These are phyloP conservation scores for Torulaspora franciscae DNA, from an alignment of 805 yeast species.

Conservation along the genomic window DNA sequence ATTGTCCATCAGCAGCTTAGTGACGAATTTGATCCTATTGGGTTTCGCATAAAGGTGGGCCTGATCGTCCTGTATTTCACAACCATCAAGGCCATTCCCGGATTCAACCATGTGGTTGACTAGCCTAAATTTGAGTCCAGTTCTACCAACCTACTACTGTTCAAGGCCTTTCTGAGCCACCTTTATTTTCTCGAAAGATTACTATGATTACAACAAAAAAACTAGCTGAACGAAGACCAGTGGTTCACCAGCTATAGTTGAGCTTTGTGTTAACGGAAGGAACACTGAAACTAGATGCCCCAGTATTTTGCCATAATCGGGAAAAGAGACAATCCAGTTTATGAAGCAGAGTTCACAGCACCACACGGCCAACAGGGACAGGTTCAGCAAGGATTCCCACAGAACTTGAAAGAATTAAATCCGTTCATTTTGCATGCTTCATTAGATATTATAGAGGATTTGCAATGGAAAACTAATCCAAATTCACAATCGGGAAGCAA, in stretches of 20 bases:
- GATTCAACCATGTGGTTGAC: background rate
- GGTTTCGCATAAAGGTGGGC: constrained; percentile 9
- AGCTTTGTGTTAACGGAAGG: background rate
- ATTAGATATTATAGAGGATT: constrained; percentile 84
- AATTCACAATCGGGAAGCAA: constrained; percentile 13
- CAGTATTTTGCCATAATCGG: constrained; percentile 87
- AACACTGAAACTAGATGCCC: constrained; percentile 45
- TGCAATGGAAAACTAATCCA: constrained; percentile 69
- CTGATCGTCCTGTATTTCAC: constrained; percentile 1
- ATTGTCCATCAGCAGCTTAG: constrained; percentile 28
- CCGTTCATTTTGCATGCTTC: constrained; percentile 89
- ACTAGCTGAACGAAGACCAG: background rate
- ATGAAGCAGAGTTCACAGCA: constrained; percentile 66
- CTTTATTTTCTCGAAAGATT: background rate
- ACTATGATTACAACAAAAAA: background rate
- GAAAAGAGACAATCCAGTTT: constrained; percentile 76
- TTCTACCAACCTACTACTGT: background rate
- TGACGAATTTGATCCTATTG: constrained; percentile 20
- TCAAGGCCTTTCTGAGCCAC: background rate
- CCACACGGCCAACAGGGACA: constrained; percentile 58
- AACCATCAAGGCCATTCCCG: constrained; percentile 3
- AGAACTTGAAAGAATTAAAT: constrained; percentile 68
- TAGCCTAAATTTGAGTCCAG: background rate
- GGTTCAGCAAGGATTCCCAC: constrained; percentile 52
- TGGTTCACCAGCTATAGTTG: background rate